A percentile compares a stretch with the other conserved stretches of the same genome.
phyloP scores from a whole-genome alignment of 2,329 filamentous ascomycete genomes.

The Colletotrichum sp. region DNA sequence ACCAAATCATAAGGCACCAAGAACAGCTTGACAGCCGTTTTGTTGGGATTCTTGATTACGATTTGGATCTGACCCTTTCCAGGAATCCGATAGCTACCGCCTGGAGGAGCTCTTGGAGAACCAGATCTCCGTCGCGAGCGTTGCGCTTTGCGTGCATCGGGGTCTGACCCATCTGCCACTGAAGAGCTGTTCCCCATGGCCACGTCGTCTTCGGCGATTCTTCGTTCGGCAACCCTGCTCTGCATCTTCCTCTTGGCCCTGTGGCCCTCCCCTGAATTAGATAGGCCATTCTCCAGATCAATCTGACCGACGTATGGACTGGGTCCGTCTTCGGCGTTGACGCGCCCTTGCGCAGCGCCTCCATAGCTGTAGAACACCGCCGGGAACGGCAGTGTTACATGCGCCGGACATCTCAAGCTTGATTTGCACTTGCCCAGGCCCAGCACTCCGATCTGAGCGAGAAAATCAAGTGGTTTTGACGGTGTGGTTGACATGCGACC shows the following conservation, averaged over 20 bases:
- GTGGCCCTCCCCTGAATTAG: conserved; percentile 53
- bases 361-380: conserved; percentile 96
- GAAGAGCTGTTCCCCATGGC: conserved; percentile 20
- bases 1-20: conserved; percentile 90
- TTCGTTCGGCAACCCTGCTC: conserved; percentile 45
- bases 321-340: conserved; percentile 79
- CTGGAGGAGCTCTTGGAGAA: conserved; percentile 67
- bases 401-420: conserved; percentile 83
- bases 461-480: conserved; percentile 89
- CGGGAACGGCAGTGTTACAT: conserved; percentile 89
- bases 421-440: conserved; percentile 89
- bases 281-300: conserved; percentile 83
- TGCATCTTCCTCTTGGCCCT: conserved; percentile 55
- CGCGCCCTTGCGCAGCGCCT: conserved; percentile 66
- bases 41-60: conserved; percentile 97
- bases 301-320: conserved; percentile 96
- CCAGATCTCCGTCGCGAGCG: conserved; percentile 42
- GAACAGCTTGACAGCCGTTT: conserved; percentile 96
- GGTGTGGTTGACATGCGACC: conserved; percentile 97
- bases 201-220: conserved; percentile 32
- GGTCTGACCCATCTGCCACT: conserved; percentile 28
- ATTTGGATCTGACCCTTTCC: conserved; percentile 95
- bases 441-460: conserved; percentile 93
- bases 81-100: conserved; percentile 92
- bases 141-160: conserved; percentile 36